Conservation (phyloP, 352 stramenopile species). For the Pythium plurisporium region DNA sequence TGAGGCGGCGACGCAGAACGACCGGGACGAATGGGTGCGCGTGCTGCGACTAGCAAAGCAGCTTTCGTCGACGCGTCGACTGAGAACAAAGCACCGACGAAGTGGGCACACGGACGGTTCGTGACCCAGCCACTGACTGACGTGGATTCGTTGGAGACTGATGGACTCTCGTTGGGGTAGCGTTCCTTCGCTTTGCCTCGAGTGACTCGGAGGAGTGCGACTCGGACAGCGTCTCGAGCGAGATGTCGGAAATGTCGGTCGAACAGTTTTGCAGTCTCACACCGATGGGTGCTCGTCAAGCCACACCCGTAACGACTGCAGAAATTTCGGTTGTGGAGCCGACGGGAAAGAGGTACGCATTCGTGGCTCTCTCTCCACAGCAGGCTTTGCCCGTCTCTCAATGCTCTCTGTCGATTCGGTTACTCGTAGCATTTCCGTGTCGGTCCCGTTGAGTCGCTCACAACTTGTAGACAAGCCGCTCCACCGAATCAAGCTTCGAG, state of each 20-base stretch:
- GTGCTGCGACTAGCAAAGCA: conserved; percentile 23
- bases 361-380: too few species aligned
- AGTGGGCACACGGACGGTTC: conserved; percentile 5
- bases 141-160: not conserved
- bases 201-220: conserved; percentile 26
- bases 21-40: conserved; percentile 23
- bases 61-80: not conserved
- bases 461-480: conserved; percentile 7
- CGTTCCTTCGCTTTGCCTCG: conserved; percentile 21
- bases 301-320: not conserved
- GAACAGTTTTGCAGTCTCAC: conserved; percentile 10
- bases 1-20: conserved; percentile 8
- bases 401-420: too few species aligned
- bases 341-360: conserved; percentile 1
- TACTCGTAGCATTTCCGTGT: conserved; percentile 15
- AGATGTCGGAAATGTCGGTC: conserved; percentile 8
- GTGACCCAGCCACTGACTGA: not conserved
- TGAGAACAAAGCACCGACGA: not conserved
- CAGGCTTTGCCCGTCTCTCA: too few species aligned
- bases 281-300: not conserved
- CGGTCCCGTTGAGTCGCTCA: conserved; percentile 9
- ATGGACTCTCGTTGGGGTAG: not conserved
- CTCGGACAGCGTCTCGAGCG: conserved; percentile 17
- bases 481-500: conserved; percentile 57
- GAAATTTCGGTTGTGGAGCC: not conserved